Percentiles rank a stretch among this genome's conserved stretches.
These are phyloP conservation scores for Articulospora tetracladia DNA, from an alignment of 495 filamentous ascomycete species.

Conservation along the genomic window DNA sequence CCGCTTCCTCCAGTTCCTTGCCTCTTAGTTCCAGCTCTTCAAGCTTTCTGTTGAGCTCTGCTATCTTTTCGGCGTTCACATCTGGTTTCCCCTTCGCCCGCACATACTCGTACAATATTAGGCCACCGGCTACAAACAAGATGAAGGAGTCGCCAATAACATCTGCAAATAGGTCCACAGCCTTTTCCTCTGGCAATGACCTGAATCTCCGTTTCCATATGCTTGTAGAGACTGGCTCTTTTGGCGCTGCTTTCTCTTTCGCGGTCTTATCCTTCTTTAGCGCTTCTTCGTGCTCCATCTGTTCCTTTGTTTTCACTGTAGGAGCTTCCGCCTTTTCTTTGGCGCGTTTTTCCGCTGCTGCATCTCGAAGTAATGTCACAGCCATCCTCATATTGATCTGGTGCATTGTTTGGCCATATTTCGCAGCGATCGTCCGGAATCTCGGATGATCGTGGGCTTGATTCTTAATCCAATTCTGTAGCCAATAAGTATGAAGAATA, in stretches of 20 bases:
- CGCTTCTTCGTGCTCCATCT: constrained; percentile 60
- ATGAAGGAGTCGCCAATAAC: constrained; percentile 92
- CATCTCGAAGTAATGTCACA: constrained; percentile 79
- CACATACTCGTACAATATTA: constrained; percentile 82
- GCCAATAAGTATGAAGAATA: background rate
- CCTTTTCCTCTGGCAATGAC: constrained; percentile 85
- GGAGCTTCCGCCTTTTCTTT: constrained; percentile 66
- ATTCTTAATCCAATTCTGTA: constrained; percentile 85
- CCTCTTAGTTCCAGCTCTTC: constrained; percentile 54
- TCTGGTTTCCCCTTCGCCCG: constrained; percentile 73
- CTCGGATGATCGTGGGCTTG: constrained; percentile 93
- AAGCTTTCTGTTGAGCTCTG: constrained; percentile 65
- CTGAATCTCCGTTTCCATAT: constrained; percentile 53
- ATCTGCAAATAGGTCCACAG: constrained; percentile 92
- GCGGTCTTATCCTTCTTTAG: constrained; percentile 32
- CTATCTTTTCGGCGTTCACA: constrained; percentile 56
- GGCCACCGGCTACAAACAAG: constrained; percentile 68
- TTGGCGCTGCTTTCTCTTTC: constrained; percentile 47
- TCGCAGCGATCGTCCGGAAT: constrained; percentile 75
- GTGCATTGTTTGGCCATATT: constrained; percentile 73
- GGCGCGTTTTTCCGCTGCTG: constrained; percentile 52
- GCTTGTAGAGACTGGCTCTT: constrained; percentile 28
- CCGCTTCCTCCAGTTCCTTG: constrained; percentile 59
- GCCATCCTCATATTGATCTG: constrained; percentile 90
- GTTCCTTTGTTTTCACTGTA: constrained; percentile 76